phyloP scores from a whole-genome alignment of 352 stramenopile species.

The Stramenopiles sp. region DNA sequence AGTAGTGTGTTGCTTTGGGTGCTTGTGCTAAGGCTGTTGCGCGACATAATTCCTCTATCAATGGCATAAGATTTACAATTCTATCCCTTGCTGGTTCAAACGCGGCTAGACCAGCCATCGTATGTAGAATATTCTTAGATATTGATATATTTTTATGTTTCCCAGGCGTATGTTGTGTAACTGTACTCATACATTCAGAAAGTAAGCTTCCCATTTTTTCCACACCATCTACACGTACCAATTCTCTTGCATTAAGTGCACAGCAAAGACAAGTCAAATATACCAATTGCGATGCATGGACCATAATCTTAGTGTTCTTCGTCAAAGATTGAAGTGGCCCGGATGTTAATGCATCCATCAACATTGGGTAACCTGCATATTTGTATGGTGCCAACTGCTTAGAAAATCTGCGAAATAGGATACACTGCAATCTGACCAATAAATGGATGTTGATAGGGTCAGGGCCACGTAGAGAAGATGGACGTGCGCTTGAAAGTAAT shows the following conservation, averaged over 20 bases:
- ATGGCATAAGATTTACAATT: conserved; percentile 36
- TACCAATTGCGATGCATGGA: no score
- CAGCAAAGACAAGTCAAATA: no score
- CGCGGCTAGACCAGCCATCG: conserved; percentile 39
- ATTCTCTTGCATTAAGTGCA: no score
- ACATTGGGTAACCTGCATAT: conserved; percentile 43
- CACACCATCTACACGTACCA: no score
- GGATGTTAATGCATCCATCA: conserved; percentile 37
- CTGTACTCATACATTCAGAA: no score
- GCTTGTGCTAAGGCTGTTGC: conserved; percentile 52
- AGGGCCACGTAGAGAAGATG: conserved; percentile 40
- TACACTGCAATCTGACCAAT: conserved; percentile 38
- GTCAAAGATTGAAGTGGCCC: no score
- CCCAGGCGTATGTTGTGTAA: conserved; percentile 21
- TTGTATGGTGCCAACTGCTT: conserved; percentile 33
- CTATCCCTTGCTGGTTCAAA: conserved; percentile 37
- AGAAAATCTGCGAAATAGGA: conserved; percentile 42
- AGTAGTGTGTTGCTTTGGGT: conserved; percentile 27
- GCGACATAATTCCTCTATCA: conserved; percentile 43
- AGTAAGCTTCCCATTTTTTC: no score
- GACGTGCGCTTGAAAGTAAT: conserved; percentile 40
- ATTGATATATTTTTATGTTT: conserved; percentile 28
- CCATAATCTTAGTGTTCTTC: no score
- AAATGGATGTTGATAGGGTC: conserved; percentile 46
- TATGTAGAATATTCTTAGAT: conserved; percentile 44